These are phyloP conservation scores for Diaporthe sp. DNA, from an alignment of 2,329 filamentous ascomycete species.

Conservation along the genomic window DNA sequence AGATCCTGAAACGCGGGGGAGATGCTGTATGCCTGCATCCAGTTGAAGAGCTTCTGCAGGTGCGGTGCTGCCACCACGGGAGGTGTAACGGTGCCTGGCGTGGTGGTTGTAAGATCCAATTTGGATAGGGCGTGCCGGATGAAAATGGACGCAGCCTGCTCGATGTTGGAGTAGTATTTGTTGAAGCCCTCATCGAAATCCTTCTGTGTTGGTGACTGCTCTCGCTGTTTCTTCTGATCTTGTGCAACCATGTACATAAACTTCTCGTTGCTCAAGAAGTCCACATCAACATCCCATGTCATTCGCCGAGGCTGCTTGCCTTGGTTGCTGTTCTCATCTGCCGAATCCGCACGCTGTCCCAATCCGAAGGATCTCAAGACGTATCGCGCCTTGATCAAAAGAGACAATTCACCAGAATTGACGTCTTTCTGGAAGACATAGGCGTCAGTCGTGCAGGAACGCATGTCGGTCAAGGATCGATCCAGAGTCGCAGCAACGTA, in stretches of 20 bases:
- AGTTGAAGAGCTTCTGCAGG: constrained; percentile 35
- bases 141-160: constrained; percentile 35
- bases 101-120: not conserved
- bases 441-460: constrained; percentile 26
- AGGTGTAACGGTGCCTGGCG: not conserved
- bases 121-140: constrained; percentile 32
- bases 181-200: not conserved
- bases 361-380: constrained; percentile 17
- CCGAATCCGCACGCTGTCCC: not conserved
- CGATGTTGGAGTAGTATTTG: constrained; percentile 9
- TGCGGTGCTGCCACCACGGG: constrained; percentile 20
- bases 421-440: not conserved
- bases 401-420: not conserved
- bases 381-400: constrained; percentile 7
- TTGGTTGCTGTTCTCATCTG: constrained; percentile 10
- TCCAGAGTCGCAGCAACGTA: constrained; percentile 32
- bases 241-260: not conserved
- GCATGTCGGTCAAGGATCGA: constrained; percentile 21
- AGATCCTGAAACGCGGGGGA: not conserved
- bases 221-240: not conserved
- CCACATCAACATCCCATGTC: constrained; percentile 36
- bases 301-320: constrained; percentile 37
- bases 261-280: constrained; percentile 22
- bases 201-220: not conserved
- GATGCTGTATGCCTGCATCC: constrained; percentile 34